A percentile compares a stretch with the other conserved stretches of the same genome.
phyloP scores from a whole-genome alignment of 371 early-diverging fungal genomes.

The Mortierella sp. region DNA sequence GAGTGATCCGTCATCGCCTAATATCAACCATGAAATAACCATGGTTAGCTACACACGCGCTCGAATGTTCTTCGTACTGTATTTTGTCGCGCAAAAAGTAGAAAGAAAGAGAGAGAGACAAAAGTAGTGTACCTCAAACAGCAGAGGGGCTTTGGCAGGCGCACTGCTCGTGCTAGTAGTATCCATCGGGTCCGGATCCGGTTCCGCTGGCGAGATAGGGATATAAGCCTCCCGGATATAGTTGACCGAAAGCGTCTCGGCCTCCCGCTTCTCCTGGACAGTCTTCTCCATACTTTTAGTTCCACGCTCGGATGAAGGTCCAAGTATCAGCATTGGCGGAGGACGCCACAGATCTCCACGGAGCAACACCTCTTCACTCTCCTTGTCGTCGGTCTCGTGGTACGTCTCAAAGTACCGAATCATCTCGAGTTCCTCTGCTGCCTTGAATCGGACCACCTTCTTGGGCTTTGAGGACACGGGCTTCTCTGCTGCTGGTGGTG shows the following conservation, averaged over 20 bases:
- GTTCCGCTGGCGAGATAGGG: constrained; percentile 44
- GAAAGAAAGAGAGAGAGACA: too few species aligned
- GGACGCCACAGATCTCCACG: constrained; percentile 28
- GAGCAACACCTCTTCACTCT: constrained; percentile 14
- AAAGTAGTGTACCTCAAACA: background rate
- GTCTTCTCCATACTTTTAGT: constrained; percentile 27
- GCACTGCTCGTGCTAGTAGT: background rate
- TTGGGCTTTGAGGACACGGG: constrained; percentile 12
- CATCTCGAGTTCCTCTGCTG: constrained; percentile 28
- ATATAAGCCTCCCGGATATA: constrained; percentile 41
- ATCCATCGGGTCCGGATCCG: constrained; percentile 26
- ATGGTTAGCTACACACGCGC: background rate
- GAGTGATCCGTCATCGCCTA: constrained; percentile 19
- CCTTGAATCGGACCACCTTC: constrained; percentile 39
- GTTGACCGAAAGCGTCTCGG: constrained; percentile 35
- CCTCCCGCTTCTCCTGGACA: constrained; percentile 38
- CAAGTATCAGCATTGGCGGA: constrained; percentile 18
- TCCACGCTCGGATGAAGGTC: constrained; percentile 11
- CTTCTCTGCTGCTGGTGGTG: background rate
- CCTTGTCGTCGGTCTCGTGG: constrained; percentile 7
- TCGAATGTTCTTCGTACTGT: background rate
- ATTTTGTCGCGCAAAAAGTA: background rate
- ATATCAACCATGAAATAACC: background rate
- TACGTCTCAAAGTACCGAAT: constrained; percentile 34
- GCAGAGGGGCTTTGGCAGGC: background rate